These are phyloP conservation scores for Neolentinus lepideus DNA, from an alignment of 1,284 basidiomycete species.

Conservation along the genomic window DNA sequence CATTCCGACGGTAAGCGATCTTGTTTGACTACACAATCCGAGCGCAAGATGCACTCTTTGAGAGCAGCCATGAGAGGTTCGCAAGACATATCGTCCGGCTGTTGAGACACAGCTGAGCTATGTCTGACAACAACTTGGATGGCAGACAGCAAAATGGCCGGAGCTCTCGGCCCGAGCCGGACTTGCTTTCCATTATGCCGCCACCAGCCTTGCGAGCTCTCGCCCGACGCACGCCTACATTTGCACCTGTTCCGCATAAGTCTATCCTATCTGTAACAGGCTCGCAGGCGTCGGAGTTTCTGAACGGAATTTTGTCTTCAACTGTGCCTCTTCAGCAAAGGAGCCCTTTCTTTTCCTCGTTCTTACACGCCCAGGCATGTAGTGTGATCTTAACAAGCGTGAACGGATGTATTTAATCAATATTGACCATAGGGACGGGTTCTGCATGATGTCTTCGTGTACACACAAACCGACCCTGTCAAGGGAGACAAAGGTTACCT, in stretches of 20 bases:
- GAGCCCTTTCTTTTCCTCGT: slow-evolving; percentile 68
- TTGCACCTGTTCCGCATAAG: slow-evolving; percentile 57
- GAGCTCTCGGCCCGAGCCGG: neutral
- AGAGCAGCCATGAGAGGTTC: slow-evolving; percentile 66
- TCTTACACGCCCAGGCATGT: slow-evolving; percentile 83
- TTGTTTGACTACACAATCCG: slow-evolving; percentile 78
- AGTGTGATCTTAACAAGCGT: slow-evolving; percentile 5
- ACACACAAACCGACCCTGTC: slow-evolving; percentile 45
- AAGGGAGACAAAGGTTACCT: slow-evolving; percentile 49
- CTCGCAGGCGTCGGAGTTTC: slow-evolving; percentile 76
- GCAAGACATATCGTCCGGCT: slow-evolving; percentile 55
- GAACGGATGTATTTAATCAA: slow-evolving; percentile 5
- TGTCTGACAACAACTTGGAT: neutral
- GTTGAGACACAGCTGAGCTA: neutral
- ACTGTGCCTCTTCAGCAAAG: slow-evolving; percentile 43
- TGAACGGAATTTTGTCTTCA: slow-evolving; percentile 80
- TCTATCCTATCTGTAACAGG: slow-evolving; percentile 75
- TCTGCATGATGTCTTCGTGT: slow-evolving; percentile 84
- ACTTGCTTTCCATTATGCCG: slow-evolving; percentile 16
- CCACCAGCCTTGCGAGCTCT: slow-evolving; percentile 36
- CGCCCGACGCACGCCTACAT: slow-evolving; percentile 42
- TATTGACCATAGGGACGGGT: slow-evolving; percentile 68
- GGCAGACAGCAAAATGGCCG: neutral
- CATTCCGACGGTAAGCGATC: slow-evolving; percentile 72
- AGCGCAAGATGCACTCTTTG: slow-evolving; percentile 72